phyloP scores from a whole-genome alignment of 495 filamentous ascomycete genomes.

The Aspergillus sparsus region DNA sequence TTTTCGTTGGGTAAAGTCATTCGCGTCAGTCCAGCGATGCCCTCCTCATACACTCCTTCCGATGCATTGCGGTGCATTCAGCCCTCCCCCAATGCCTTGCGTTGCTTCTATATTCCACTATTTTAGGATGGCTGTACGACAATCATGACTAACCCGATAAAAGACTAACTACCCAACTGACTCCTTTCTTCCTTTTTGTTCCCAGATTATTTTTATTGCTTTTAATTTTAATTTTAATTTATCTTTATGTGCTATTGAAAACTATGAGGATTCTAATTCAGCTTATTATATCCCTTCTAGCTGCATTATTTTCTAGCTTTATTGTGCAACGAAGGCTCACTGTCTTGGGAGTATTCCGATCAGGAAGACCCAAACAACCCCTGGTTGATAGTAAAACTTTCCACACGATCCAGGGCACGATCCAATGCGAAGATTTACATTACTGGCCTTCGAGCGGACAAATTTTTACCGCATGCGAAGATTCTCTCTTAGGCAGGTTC shows the following conservation, averaged over 20 bases:
- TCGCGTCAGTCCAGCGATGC: too few relatives aligned
- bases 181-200: too few relatives aligned
- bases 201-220: too few relatives aligned
- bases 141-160: too few relatives aligned
- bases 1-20: too few relatives aligned
- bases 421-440: conserved; percentile 62
- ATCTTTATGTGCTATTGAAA: conserved; percentile 7
- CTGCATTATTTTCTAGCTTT: background rate
- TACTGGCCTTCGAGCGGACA: conserved; percentile 51
- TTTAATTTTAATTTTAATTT: background rate
- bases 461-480: conserved; percentile 28
- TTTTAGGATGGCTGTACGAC: too few relatives aligned
- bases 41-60: too few relatives aligned
- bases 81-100: too few relatives aligned
- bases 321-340: conserved; percentile 13
- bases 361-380: conserved; percentile 14
- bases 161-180: too few relatives aligned
- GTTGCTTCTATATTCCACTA: too few relatives aligned
- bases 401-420: conserved; percentile 51
- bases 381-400: conserved; percentile 37
- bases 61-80: too few relatives aligned
- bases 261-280: background rate
- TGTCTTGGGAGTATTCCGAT: conserved; percentile 33
- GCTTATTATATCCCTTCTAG: conserved; percentile 31
- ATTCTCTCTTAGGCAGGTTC: conserved; percentile 27